A percentile compares a stretch with the other conserved stretches of the same genome.
Evolutionary conservation across 139 green algal species (phyloP).

Genomic region (Medakamo hakoo): DNA sequence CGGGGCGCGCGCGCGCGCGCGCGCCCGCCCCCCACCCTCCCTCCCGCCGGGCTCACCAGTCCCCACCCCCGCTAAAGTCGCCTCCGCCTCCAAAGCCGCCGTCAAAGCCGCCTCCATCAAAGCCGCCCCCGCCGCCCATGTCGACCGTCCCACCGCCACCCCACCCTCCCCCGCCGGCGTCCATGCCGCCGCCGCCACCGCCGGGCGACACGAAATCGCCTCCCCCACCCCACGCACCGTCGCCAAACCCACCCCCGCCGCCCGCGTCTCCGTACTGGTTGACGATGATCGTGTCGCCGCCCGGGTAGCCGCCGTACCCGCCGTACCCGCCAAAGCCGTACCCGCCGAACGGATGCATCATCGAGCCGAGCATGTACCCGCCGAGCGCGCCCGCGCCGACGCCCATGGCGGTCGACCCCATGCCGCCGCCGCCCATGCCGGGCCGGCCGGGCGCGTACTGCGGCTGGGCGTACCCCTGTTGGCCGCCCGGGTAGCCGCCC

Average conservation of each 20-base stretch:
- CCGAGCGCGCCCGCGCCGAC: background rate
- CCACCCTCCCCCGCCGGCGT: background rate
- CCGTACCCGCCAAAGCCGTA: no score
- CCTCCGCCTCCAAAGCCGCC: background rate
- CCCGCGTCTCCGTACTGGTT: background rate
- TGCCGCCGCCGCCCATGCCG: background rate
- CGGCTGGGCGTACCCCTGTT: background rate
- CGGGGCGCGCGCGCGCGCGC: no score
- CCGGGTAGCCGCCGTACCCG: background rate
- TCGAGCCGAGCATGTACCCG: background rate
- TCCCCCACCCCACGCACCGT: no score
- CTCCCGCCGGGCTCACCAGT: background rate
- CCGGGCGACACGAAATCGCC: no score
- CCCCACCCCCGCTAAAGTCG: no score
- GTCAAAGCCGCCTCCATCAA: background rate
- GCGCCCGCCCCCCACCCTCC: no score
- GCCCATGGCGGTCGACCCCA: background rate
- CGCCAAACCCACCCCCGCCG: background rate
- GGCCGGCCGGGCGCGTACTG: background rate
- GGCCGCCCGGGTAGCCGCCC: no score
- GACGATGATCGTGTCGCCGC: background rate
- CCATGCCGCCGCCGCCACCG: background rate
- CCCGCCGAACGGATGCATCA: background rate
- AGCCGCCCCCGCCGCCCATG: background rate
- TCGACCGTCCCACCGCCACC: background rate